phyloP scores from a whole-genome alignment of 345 rosid genomes.

The Bruguiera parviflora region DNA sequence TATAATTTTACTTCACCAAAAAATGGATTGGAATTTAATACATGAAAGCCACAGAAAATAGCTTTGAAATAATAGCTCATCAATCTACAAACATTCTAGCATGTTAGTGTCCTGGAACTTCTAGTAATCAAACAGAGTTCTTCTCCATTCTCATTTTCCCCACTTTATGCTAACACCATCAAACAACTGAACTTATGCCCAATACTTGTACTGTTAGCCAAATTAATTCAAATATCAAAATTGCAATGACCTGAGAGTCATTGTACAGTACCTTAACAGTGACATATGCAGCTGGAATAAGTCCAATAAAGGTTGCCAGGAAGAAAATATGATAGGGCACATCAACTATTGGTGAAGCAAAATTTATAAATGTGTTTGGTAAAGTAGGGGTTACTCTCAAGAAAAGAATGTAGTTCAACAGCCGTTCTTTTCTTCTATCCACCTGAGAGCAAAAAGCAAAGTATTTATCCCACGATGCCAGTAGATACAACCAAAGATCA shows the following conservation, averaged over 20 bases:
- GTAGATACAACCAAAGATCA: not conserved
- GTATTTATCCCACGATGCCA: slow-evolving; percentile 7
- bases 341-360: slow-evolving; percentile 88
- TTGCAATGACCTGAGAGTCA: not conserved
- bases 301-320: slow-evolving; percentile 68
- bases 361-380: slow-evolving; percentile 88
- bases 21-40: too few species aligned
- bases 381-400: slow-evolving; percentile 85
- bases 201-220: not conserved
- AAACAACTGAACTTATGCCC: not conserved
- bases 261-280: slow-evolving; percentile 67
- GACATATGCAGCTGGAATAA: slow-evolving; percentile 89
- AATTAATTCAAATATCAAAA: not conserved
- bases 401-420: slow-evolving; percentile 87
- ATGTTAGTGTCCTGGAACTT: too few species aligned
- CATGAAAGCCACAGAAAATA: too few species aligned
- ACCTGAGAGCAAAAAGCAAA: slow-evolving; percentile 46
- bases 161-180: not conserved
- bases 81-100: too few species aligned
- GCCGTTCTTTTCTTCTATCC: slow-evolving; percentile 59
- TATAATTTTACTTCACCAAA: too few species aligned
- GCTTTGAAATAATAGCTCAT: too few species aligned
- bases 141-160: not conserved
- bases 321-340: slow-evolving; percentile 91
- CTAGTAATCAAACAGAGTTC: too few species aligned